Percentiles rank a stretch among this genome's conserved stretches.
These are phyloP conservation scores for Singerocomus rubriflavus DNA, from an alignment of 1,284 basidiomycete genomes.

Conservation along the genomic window DNA sequence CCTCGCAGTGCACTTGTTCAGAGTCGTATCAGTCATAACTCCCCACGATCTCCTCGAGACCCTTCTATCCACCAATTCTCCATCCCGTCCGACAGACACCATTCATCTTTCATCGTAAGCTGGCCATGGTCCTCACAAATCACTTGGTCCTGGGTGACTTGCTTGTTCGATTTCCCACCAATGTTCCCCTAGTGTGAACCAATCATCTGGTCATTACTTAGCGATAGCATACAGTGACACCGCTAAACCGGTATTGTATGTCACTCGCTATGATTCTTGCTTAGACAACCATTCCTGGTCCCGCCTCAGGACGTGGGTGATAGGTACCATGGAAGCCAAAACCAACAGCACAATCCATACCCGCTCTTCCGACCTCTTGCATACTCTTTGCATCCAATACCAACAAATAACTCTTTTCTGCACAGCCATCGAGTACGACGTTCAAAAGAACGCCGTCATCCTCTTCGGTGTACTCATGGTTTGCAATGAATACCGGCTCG, in stretches of 20 bases:
- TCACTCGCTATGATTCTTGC: neutral
- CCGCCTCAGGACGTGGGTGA: constrained; percentile 6
- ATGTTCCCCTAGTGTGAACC: too few species aligned
- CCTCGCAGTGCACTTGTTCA: neutral
- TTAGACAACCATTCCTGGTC: constrained; percentile 24
- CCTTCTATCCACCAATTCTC: too few species aligned
- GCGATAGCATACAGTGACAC: constrained; percentile 2
- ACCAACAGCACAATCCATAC: constrained; percentile 32
- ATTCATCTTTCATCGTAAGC: neutral
- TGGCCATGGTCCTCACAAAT: neutral
- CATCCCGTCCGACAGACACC: neutral
- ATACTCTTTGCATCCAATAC: constrained; percentile 36
- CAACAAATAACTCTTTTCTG: constrained; percentile 32
- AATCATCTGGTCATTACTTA: too few species aligned
- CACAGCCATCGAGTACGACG: constrained; percentile 35
- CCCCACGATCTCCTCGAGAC: neutral
- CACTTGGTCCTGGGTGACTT: neutral
- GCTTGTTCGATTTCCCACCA: too few species aligned
- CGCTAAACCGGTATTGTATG: neutral
- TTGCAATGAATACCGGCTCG: constrained; percentile 37
- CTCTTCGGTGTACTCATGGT: constrained; percentile 27
- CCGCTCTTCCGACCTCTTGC: constrained; percentile 36
- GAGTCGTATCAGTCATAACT: neutral
- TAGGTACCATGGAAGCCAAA: constrained; percentile 39
- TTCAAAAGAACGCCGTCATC: constrained; percentile 39